Evolutionary conservation across 345 rosid species (phyloP), one percentile per base, ranked within the genome.

Genomic region (Moricandia moricandioides): DNA sequence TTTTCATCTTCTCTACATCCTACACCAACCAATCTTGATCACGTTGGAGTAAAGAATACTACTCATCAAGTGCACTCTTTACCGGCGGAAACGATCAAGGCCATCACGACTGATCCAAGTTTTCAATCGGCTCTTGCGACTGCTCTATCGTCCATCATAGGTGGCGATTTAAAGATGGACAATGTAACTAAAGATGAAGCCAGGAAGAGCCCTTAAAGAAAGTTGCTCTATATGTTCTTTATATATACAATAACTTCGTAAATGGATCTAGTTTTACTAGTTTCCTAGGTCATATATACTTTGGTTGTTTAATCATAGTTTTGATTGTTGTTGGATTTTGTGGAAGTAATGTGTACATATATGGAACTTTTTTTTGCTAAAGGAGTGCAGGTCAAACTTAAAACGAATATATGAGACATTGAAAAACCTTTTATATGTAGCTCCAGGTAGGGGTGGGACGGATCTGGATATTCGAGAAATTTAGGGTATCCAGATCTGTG

Each of bases 71-170:
- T 71, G 33, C 83, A 75, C 17, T 30, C 78, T 55, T 30, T 83
- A 18, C 80, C 76, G 1, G 71, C 78, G 4, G 88, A 85, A 74
- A 74, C 84, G 40, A 84, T 91, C 30, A 83, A 87, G 80, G 94
- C 92, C 14, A 85, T 91, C 78, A 87, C 94, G 0, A 47, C 52
- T 47, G 52, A 47, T 47, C 52, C 52, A 47, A 47, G 52, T 47
- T 47, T 47, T 47, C 52, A 47, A 6, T 47, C 52, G 16, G 52
- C 52, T 47, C 52, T 47, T 47, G 52, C 52, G 0, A 86, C 86
- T 18, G 98, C 92, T 45, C 86, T 93, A 51, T 71, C 88, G 14
- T 91, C 98, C 21, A 86, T 93, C 77, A 89, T 93, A 13, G 78
- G 73, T 4, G 74, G 70, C 10, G 81, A 78, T 67, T 64, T 47